Evolutionary conservation across 805 yeast species (phyloP).

Genomic region (Wickerhamiella bombiphila): DNA sequence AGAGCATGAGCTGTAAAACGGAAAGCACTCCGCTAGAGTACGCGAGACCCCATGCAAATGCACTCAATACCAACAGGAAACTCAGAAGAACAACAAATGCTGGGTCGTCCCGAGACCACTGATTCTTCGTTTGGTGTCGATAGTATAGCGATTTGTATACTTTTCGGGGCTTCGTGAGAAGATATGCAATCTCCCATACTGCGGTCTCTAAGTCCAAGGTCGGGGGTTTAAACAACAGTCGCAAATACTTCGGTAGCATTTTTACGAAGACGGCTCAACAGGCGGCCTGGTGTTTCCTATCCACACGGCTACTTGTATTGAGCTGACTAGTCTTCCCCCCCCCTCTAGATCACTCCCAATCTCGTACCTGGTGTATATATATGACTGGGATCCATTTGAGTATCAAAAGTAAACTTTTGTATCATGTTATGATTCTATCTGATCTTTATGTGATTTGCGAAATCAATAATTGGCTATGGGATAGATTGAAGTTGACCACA

Average conservation of each 20-base stretch:
- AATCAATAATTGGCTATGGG: no score
- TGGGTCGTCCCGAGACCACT: slow-evolving; percentile 88
- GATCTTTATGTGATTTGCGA: no score
- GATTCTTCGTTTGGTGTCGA: slow-evolving; percentile 62
- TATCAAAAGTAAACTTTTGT: no score
- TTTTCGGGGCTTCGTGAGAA: slow-evolving; percentile 60
- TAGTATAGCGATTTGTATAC: slow-evolving; percentile 72
- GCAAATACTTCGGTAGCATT: slow-evolving; percentile 19
- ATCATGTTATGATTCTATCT: no score
- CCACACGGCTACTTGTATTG: no score
- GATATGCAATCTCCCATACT: slow-evolving; percentile 71
- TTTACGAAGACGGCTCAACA: no score
- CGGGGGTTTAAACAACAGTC: slow-evolving; percentile 50
- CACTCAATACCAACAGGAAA: slow-evolving; percentile 52
- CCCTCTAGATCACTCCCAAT: no score
- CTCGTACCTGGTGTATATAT: neutral
- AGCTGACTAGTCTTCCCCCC: no score
- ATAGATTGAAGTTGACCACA: no score
- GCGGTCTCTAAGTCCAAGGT: slow-evolving; percentile 88
- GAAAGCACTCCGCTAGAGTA: slow-evolving; percentile 52
- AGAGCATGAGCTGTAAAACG: slow-evolving; percentile 50
- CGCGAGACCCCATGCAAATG: slow-evolving; percentile 81
- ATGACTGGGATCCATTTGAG: no score
- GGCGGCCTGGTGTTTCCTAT: no score
- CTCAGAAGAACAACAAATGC: slow-evolving; percentile 64